Conservation (phyloP, 1,284 basidiomycete species). For the Mycena citricolor region DNA sequence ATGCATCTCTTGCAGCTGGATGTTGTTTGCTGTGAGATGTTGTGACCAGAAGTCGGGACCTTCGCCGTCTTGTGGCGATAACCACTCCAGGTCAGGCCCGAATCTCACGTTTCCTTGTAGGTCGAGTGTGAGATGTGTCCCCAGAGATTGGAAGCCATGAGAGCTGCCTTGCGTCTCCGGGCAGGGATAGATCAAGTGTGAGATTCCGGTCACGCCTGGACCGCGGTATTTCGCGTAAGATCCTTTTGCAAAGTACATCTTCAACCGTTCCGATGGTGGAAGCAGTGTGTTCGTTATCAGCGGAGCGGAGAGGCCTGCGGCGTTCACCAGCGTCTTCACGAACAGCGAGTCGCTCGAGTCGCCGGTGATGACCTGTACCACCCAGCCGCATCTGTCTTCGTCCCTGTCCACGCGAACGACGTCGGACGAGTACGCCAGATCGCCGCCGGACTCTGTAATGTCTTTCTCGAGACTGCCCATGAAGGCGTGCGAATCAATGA, state of each 20-base stretch:
- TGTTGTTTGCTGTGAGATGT: slow-evolving; percentile 69
- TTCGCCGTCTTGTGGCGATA: slow-evolving; percentile 55
- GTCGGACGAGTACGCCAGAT: slow-evolving; percentile 79
- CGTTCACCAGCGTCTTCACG: slow-evolving; percentile 85
- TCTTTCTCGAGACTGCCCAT: slow-evolving; percentile 82
- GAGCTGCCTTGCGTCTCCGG: slow-evolving; percentile 60
- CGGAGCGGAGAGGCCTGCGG: slow-evolving; percentile 79
- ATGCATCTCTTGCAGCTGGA: slow-evolving; percentile 64
- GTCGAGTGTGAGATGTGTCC: slow-evolving; percentile 90
- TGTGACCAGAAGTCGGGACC: slow-evolving; percentile 76
- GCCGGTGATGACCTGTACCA: slow-evolving; percentile 64
- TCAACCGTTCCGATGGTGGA: slow-evolving; percentile 51
- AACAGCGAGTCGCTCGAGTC: slow-evolving; percentile 55
- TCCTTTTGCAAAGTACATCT: slow-evolving; percentile 78
- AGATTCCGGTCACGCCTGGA: slow-evolving; percentile 64
- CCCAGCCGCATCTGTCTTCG: slow-evolving; percentile 58
- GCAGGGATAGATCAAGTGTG: slow-evolving; percentile 86
- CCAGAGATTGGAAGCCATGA: slow-evolving; percentile 76
- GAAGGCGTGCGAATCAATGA: slow-evolving; percentile 83
- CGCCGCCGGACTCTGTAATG: slow-evolving; percentile 68
- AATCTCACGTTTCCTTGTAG: slow-evolving; percentile 87
- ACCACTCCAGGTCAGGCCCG: slow-evolving; percentile 92
- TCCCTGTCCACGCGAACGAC: slow-evolving; percentile 84
- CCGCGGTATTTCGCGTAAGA: slow-evolving; percentile 89
- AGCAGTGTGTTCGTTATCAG: slow-evolving; percentile 74